Percentiles rank a stretch among this genome's conserved stretches.
phyloP scores from a whole-genome alignment of 495 filamentous ascomycete species.

The Penicillium manginii region DNA sequence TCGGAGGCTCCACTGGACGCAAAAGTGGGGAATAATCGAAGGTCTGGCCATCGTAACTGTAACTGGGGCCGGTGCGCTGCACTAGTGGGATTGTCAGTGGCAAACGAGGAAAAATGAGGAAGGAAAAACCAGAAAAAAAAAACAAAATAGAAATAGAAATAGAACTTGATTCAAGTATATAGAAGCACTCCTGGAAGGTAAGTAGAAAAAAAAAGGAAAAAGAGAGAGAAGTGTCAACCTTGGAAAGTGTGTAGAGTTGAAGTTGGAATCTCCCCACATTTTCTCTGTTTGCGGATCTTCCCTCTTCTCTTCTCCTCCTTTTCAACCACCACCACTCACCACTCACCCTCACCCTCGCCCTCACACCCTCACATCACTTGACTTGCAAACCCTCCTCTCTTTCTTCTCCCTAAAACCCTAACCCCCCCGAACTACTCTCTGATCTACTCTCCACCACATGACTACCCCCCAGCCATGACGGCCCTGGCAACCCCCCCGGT shows the following conservation, averaged over 20 bases:
- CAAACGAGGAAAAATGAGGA: neutral
- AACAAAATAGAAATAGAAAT: no score
- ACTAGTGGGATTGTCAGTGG: neutral
- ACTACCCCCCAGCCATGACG: conserved; percentile 38
- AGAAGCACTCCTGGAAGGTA: neutral
- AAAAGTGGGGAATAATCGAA: neutral
- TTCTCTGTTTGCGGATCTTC: neutral
- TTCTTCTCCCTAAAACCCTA: no score
- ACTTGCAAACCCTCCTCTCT: no score
- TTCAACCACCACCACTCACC: neutral
- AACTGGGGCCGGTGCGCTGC: neutral
- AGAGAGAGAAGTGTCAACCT: neutral
- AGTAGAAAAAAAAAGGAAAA: neutral
- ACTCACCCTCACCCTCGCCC: no score
- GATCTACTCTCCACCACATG: neutral
- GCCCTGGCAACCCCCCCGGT: conserved; percentile 45
- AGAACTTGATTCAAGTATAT: no score
- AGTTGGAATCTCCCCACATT: neutral
- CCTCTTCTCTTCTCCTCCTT: neutral
- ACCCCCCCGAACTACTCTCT: neutral
- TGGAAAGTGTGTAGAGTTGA: no score
- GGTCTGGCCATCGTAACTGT: neutral
- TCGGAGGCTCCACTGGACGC: neutral
- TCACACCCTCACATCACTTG: no score
- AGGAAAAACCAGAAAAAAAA: neutral